These are phyloP conservation scores for Corylus heterophylla DNA, from an alignment of 306 rosid genomes.

Conservation along the genomic window DNA sequence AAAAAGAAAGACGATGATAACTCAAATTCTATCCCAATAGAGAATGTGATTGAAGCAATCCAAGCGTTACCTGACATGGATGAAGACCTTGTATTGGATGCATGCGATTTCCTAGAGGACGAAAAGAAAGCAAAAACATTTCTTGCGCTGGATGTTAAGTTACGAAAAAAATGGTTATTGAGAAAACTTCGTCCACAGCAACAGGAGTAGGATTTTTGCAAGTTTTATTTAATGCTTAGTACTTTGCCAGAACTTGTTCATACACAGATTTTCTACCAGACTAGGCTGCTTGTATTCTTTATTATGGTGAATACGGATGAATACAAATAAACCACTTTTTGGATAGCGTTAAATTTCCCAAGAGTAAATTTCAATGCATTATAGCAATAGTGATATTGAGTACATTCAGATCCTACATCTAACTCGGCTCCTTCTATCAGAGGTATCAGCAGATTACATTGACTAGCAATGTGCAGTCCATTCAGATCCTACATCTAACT, in stretches of 20 bases:
- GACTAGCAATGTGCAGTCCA: slow-evolving; percentile 18
- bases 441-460: slow-evolving; percentile 10
- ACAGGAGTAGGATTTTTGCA: slow-evolving; percentile 1
- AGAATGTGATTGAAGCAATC: slow-evolving; percentile 58
- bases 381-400: neutral
- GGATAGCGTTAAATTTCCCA: too few species aligned
- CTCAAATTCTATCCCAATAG: slow-evolving; percentile 45
- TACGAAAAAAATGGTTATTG: slow-evolving; percentile 68
- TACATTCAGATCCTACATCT: slow-evolving; percentile 21
- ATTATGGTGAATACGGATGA: neutral
- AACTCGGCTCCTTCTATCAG: slow-evolving; percentile 23
- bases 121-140: slow-evolving; percentile 76
- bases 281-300: neutral
- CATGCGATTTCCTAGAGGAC: slow-evolving; percentile 77
- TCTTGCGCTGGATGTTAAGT: slow-evolving; percentile 58
- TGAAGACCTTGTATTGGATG: slow-evolving; percentile 78
- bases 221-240: neutral
- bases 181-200: slow-evolving; percentile 61
- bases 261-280: neutral
- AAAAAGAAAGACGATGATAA: slow-evolving; percentile 43
- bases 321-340: too few species aligned
- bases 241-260: neutral
- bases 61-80: slow-evolving; percentile 84
- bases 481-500: slow-evolving; percentile 30
- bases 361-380: too few species aligned